phyloP scores from a whole-genome alignment of 73 alveolate species.

The Loxodes magnus region DNA sequence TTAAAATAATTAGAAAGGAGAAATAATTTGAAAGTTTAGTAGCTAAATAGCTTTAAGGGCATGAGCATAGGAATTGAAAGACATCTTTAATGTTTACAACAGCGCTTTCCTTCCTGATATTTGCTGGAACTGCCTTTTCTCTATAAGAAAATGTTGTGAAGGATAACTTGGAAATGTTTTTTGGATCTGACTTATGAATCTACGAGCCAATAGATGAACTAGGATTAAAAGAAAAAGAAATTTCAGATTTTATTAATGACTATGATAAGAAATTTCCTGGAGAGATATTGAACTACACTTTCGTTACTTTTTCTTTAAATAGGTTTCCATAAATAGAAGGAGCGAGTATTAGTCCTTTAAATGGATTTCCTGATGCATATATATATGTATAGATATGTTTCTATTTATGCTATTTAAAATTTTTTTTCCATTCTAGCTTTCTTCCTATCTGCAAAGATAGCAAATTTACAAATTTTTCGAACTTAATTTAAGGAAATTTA shows the following conservation, averaged over 20 bases:
- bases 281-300: slow-evolving; percentile 18
- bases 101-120: slow-evolving; percentile 76
- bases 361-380: slow-evolving; percentile 19
- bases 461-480: too few species aligned
- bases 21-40: slow-evolving; percentile 60
- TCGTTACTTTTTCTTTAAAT: slow-evolving; percentile 11
- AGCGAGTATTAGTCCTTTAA: slow-evolving; percentile 12
- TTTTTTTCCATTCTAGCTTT: too few species aligned
- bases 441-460: too few species aligned
- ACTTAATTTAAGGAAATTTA: too few species aligned
- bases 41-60: slow-evolving; percentile 77
- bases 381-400: slow-evolving; percentile 10
- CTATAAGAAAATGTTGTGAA: slow-evolving; percentile 51
- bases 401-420: too few species aligned
- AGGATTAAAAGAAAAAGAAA: slow-evolving; percentile 57
- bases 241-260: slow-evolving; percentile 20
- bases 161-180: slow-evolving; percentile 27
- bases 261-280: slow-evolving; percentile 8
- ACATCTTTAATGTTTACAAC: slow-evolving; percentile 83
- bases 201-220: slow-evolving; percentile 23
- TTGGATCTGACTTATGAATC: slow-evolving; percentile 62
- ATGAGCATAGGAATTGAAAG: slow-evolving; percentile 77
- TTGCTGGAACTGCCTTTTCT: slow-evolving; percentile 78
- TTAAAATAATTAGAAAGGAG: slow-evolving; percentile 47
- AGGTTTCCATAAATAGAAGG: slow-evolving; percentile 1